phyloP scores from a whole-genome alignment of 1,284 basidiomycete species.

The Ustanciosporium gigantosporum region DNA sequence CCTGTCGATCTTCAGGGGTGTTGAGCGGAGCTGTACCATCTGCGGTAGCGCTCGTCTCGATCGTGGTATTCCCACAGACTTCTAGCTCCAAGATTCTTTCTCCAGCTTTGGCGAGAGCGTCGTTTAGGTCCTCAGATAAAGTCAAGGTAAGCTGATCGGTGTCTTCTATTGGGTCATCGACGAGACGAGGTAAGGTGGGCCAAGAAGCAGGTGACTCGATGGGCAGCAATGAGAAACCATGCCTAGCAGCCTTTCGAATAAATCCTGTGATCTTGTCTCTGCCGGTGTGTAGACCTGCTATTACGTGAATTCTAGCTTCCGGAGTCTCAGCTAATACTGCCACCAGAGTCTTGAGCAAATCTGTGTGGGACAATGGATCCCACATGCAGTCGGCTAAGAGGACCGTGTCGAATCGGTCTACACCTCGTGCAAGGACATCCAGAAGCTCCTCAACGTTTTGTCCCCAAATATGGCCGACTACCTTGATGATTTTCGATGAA shows the following conservation, averaged over 20 bases:
- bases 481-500: conserved; percentile 8
- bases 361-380: conserved; percentile 55
- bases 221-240: conserved; percentile 35
- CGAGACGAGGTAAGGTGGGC: conserved; percentile 4
- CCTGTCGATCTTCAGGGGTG: background rate
- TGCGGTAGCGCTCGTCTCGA: conserved; percentile 25
- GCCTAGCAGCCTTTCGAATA: conserved; percentile 34
- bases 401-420: conserved; percentile 33
- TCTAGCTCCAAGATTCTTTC: conserved; percentile 45
- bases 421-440: conserved; percentile 26
- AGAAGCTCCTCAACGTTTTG: conserved; percentile 45
- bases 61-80: conserved; percentile 41
- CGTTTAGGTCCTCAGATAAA: conserved; percentile 8
- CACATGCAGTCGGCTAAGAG: conserved; percentile 58
- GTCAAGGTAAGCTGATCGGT: too few relatives aligned
- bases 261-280: conserved; percentile 49
- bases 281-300: conserved; percentile 57
- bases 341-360: conserved; percentile 45
- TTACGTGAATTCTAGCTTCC: conserved; percentile 46
- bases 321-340: conserved; percentile 13
- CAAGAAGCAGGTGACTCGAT: conserved; percentile 9
- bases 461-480: conserved; percentile 55
- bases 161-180: background rate
- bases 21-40: background rate
- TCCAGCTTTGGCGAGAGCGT: conserved; percentile 8